phyloP scores from a whole-genome alignment of 2,329 filamentous ascomycete genomes.

The Colletotrichum trifolii region DNA sequence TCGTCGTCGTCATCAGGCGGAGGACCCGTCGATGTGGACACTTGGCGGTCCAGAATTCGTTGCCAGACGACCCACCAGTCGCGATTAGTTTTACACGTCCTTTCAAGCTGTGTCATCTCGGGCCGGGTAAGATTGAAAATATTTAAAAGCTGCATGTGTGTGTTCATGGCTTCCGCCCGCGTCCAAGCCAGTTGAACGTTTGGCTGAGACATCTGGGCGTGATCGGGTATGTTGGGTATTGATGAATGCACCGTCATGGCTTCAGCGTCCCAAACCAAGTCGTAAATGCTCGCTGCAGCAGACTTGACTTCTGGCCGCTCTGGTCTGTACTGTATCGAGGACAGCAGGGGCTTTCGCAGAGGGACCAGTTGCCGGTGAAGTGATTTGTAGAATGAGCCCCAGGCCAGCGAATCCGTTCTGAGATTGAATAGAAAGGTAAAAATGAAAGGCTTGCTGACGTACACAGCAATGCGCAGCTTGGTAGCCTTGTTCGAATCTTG shows the following conservation, averaged over 20 bases:
- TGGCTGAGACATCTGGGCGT: conserved; percentile 37
- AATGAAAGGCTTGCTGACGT: conserved; percentile 79
- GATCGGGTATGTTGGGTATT: conserved; percentile 73
- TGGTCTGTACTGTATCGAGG: conserved; percentile 68
- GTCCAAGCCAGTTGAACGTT: conserved; percentile 58
- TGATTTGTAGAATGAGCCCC: conserved; percentile 66
- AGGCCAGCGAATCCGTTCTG: conserved; percentile 67
- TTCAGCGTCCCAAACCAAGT: conserved; percentile 71
- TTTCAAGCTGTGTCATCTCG: conserved; percentile 61
- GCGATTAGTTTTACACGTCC: conserved; percentile 73
- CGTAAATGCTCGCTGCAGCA: conserved; percentile 62
- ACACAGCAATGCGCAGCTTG: conserved; percentile 76
- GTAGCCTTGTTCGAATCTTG: conserved; percentile 66
- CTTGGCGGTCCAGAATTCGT: conserved; percentile 57
- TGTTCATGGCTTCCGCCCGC: conserved; percentile 71
- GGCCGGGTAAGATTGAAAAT: conserved; percentile 61
- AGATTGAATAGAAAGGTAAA: conserved; percentile 79
- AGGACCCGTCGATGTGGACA: neutral
- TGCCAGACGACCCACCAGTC: conserved; percentile 80
- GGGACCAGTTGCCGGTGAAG: conserved; percentile 71
- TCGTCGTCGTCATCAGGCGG: conserved; percentile 4
- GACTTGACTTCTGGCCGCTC: conserved; percentile 55
- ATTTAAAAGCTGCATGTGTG: conserved; percentile 72
- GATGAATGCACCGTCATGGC: conserved; percentile 69
- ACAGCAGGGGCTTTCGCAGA: conserved; percentile 65